Percentiles rank a stretch among this genome's conserved stretches.
These are phyloP conservation scores for Nyctanthes arbortristis DNA, from an alignment of 257 asterid species.

Conservation along the genomic window DNA sequence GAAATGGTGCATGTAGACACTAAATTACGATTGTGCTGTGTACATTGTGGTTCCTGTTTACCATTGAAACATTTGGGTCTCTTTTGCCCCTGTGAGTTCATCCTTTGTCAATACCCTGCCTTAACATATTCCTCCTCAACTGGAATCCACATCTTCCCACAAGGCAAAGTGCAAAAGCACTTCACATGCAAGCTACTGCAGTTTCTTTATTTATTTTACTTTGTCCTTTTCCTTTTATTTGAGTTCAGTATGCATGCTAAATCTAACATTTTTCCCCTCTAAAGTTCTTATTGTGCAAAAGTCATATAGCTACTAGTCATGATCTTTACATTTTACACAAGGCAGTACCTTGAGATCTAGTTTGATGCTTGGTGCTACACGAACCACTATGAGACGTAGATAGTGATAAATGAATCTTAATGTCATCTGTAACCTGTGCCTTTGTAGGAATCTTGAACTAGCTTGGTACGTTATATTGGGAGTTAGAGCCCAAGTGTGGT, in stretches of 20 bases:
- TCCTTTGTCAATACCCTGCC: neutral
- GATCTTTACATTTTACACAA: neutral
- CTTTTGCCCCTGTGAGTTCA: neutral
- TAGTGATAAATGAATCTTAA: neutral
- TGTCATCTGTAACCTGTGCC: neutral
- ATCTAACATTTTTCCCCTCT: neutral
- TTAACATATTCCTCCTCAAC: neutral
- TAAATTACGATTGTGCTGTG: neutral
- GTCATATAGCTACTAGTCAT: neutral
- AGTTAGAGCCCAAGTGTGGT: neutral
- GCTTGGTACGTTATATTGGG: neutral
- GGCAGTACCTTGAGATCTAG: neutral
- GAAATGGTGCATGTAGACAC: conserved; percentile 15
- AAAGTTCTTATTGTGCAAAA: neutral
- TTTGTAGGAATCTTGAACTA: neutral
- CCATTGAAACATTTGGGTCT: neutral
- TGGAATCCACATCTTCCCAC: neutral
- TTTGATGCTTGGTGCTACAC: neutral
- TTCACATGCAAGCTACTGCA: neutral
- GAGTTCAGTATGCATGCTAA: conserved; percentile 4
- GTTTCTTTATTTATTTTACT: neutral
- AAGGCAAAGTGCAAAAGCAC: neutral
- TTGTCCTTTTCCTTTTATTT: neutral
- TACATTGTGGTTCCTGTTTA: neutral
- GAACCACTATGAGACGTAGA: neutral